A percentile compares a stretch with the other conserved stretches of the same genome.
These are phyloP conservation scores for Neurospora sp. DNA, from an alignment of 495 filamentous ascomycete species.

Conservation along the genomic window DNA sequence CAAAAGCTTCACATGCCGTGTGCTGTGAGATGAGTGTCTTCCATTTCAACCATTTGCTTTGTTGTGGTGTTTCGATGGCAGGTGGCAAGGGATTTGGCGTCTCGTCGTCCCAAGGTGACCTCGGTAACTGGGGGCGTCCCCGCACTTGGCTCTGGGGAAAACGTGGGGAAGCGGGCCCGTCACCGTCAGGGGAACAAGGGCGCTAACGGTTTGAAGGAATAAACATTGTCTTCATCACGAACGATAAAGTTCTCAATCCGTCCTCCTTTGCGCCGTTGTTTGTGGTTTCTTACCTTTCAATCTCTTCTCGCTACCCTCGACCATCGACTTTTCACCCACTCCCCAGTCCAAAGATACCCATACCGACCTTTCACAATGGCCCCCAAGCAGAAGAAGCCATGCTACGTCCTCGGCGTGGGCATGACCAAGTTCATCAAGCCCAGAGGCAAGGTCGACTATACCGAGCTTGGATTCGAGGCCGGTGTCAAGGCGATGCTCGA, in stretches of 20 bases:
- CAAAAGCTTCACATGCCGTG: neutral
- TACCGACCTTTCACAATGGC: slow-evolving; percentile 24
- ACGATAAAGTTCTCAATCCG: too few species aligned
- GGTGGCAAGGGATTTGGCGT: neutral
- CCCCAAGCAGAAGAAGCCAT: slow-evolving; percentile 33
- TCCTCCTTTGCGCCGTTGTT: neutral
- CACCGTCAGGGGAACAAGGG: neutral
- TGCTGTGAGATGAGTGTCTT: neutral
- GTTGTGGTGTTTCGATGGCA: neutral
- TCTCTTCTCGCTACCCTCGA: neutral
- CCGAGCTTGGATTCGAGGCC: slow-evolving; percentile 87
- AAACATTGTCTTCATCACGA: neutral
- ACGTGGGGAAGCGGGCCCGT: neutral
- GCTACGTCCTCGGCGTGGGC: slow-evolving; percentile 90
- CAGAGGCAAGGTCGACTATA: slow-evolving; percentile 80
- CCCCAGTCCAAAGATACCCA: neutral
- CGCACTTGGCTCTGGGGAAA: neutral
- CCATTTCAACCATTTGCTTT: neutral
- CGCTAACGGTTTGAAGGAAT: neutral
- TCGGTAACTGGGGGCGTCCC: neutral
- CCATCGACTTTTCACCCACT: neutral
- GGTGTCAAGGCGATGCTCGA: slow-evolving; percentile 94
- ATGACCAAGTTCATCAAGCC: slow-evolving; percentile 99
- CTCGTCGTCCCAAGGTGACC: neutral
- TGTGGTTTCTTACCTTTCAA: neutral